Evolutionary conservation across 129 eudicot genomes (phyloP).

Genomic region (Flaveria brownii): DNA sequence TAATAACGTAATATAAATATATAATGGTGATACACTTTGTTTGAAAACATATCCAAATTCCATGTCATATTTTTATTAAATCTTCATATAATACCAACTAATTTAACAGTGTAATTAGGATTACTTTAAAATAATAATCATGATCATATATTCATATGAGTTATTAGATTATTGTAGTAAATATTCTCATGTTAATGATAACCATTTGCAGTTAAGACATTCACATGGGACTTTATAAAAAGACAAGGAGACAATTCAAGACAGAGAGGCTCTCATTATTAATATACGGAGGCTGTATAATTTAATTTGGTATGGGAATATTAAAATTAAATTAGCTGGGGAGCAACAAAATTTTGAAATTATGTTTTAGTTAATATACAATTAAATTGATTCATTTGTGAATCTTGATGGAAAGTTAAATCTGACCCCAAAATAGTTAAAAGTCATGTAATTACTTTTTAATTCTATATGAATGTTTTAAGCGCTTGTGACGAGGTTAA

Average conservation of each 20-base stretch:
- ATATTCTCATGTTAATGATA: constrained; percentile 24
- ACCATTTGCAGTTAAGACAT: constrained; percentile 25
- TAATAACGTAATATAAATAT: not conserved
- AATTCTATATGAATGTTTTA: too few relatives aligned
- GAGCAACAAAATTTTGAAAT: not conserved
- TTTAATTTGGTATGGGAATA: not conserved
- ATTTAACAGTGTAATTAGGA: not conserved
- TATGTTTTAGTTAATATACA: not conserved
- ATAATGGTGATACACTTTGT: not conserved
- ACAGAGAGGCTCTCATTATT: constrained; percentile 12
- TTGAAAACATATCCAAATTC: not conserved
- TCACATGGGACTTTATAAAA: constrained; percentile 24
- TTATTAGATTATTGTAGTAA: not conserved
- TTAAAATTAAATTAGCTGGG: not conserved
- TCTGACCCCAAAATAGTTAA: too few relatives aligned
- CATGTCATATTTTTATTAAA: not conserved
- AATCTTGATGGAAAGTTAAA: too few relatives aligned
- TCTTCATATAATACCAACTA: too few relatives aligned
- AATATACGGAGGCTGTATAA: too few relatives aligned
- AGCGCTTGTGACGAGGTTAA: too few relatives aligned
- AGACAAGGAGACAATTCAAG: constrained; percentile 16
- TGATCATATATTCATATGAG: not conserved
- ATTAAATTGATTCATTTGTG: too few relatives aligned
- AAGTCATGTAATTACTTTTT: too few relatives aligned
- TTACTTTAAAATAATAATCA: not conserved